A percentile compares a stretch with the other conserved stretches of the same genome.
phyloP scores from a whole-genome alignment of 495 filamentous ascomycete genomes.

The Podospora sp. region DNA sequence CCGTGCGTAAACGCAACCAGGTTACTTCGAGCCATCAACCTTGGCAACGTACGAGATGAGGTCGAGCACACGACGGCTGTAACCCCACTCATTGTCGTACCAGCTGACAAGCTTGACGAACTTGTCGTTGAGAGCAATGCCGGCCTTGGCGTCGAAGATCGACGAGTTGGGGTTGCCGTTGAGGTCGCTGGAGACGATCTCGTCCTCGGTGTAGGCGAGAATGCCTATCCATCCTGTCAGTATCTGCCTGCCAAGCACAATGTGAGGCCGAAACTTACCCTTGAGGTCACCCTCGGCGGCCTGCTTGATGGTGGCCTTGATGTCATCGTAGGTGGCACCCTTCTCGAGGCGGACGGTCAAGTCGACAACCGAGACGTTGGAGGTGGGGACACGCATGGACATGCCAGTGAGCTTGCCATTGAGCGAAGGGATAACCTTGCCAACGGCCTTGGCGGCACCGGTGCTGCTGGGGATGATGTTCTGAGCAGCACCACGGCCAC shows the following conservation, averaged over 20 bases:
- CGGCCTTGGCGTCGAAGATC: slow-evolving; percentile 99
- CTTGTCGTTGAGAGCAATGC: slow-evolving; percentile 96
- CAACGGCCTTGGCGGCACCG: slow-evolving; percentile 99
- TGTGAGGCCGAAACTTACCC: slow-evolving; percentile 57
- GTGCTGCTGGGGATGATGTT: slow-evolving; percentile 99
- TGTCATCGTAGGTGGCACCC: slow-evolving; percentile 83
- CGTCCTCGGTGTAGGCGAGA: slow-evolving; percentile 95
- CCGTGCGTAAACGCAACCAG: slow-evolving; percentile 28
- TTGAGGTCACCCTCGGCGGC: slow-evolving; percentile 82
- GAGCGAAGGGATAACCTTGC: slow-evolving; percentile 95
- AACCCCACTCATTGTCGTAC: slow-evolving; percentile 91
- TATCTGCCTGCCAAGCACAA: background rate
- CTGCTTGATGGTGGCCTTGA: slow-evolving; percentile 90
- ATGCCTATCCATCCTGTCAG: slow-evolving; percentile 64
- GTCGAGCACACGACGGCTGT: slow-evolving; percentile 98
- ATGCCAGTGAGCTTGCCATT: slow-evolving; percentile 99
- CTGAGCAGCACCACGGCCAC: slow-evolving; percentile 95
- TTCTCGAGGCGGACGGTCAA: slow-evolving; percentile 94
- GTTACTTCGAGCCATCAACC: slow-evolving; percentile 64
- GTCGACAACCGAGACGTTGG: slow-evolving; percentile 99
- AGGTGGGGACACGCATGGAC: slow-evolving; percentile 97
- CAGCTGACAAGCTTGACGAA: slow-evolving; percentile 98
- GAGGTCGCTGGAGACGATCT: slow-evolving; percentile 89
- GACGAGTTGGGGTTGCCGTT: slow-evolving; percentile 90
- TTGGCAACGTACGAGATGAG: slow-evolving; percentile 91